Base-by-base conservation (phyloP, 2,329 filamentous ascomycete genomes). In the Paracoccidioides lutzii region DNA sequence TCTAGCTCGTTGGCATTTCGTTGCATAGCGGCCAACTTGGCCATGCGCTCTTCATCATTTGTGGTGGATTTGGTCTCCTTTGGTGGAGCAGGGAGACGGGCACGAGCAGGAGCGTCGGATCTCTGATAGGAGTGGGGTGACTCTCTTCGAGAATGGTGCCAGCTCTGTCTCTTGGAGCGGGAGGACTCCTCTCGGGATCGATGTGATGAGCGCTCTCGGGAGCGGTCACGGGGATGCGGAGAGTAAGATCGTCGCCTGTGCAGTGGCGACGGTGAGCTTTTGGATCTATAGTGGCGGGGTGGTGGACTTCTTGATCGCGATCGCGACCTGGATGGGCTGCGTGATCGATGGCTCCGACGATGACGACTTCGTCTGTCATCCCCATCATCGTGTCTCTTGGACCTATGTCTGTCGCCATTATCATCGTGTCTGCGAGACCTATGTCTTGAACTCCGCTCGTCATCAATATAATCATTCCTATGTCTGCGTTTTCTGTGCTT, bases 11-110 rank as follows among this genome's bases (percentile, higher is more conserved):
- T 78, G 4, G 85, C 85, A 32, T 82, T 82, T 22, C 79, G 76
- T 67, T 87, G 85, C 85, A 88, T 88, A 2, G 81, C 82, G 9
- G 82, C 84, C 32, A 88, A 69, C 66, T 82, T 86, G 28, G 79
- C 78, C 10, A 82, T 81, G n/a, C 78, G 76, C 22, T 78, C 78
- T 54, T 54, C 57, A 56, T 61, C 57, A 45, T 41, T 41, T 32
- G 32, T 45, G 5, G 52, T 46, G 10, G 62, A 50, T 58, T 40
- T 51, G 50, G 40, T 52, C 38, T 52, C 55, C 45, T 12, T 40
- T 9, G 22, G 40, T 54, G 53, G 35, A 43, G 54, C 44, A 22
- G 22, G 22, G 22, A 22, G 22, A 22, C 22, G 22, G 22, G 22
- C 22, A 22, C 22, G 22, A 22, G 22, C 22, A 53, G 62, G 48